Conservation (phyloP, 2,329 filamentous ascomycete species). For the Trichoderma pleuroti region DNA sequence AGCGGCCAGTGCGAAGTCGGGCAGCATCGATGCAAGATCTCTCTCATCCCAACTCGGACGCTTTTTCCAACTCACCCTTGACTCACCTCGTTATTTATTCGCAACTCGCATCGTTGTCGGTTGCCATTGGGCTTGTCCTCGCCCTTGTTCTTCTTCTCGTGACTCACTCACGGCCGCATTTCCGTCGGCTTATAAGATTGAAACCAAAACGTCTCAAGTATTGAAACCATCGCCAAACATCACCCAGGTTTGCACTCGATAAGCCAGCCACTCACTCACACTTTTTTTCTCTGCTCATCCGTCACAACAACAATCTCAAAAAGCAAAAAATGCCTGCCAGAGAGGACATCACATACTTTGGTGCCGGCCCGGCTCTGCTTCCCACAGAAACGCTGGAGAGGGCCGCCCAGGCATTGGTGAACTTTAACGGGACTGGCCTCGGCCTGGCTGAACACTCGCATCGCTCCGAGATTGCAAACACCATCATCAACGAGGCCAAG, state of each 20-base stretch:
- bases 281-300: neutral
- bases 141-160: neutral
- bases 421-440: conserved; percentile 77
- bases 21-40: neutral
- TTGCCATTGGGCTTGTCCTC: neutral
- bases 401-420: conserved; percentile 72
- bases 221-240: neutral
- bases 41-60: neutral
- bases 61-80: neutral
- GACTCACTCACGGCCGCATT: neutral
- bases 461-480: conserved; percentile 72
- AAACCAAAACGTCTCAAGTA: neutral
- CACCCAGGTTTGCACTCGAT: neutral
- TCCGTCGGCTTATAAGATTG: neutral
- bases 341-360: conserved; percentile 78
- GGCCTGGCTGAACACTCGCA: conserved; percentile 79
- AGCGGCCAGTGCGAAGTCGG: conserved; percentile 1
- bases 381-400: conserved; percentile 77
- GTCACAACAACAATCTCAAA: neutral
- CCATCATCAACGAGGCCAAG: conserved; percentile 77
- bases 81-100: neutral
- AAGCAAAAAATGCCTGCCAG: conserved; percentile 62
- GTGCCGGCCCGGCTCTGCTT: conserved; percentile 83
- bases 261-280: neutral
- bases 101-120: neutral